Conservation (phyloP, 2,329 filamentous ascomycete genomes). For the Cylindrodendrum hubeiense region DNA sequence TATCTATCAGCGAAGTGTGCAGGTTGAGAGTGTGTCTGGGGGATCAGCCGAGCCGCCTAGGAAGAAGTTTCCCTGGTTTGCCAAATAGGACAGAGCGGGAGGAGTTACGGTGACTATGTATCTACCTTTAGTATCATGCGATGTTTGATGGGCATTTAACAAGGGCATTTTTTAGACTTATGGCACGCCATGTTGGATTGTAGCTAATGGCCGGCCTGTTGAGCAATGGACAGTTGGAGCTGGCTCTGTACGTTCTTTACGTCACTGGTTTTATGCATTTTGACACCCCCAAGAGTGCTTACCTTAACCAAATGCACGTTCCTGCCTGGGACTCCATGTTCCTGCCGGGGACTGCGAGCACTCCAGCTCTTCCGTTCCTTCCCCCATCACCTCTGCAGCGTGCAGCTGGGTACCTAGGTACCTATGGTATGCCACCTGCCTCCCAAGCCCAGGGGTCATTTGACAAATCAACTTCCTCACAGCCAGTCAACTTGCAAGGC, state of each 20-base stretch:
- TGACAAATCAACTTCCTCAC: not conserved
- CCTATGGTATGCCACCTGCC: not conserved
- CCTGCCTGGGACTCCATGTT: not conserved
- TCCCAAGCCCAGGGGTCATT: not conserved
- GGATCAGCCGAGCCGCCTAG: conserved; percentile 62
- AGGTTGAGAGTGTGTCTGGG: conserved; percentile 66
- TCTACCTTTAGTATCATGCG: conserved; percentile 18
- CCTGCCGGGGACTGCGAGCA: not conserved
- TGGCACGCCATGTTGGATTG: conserved; percentile 28
- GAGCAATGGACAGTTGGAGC: conserved; percentile 20
- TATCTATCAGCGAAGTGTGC: conserved; percentile 72
- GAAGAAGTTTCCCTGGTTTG: conserved; percentile 77
- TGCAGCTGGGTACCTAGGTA: too few species aligned
- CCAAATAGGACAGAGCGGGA: conserved; percentile 55
- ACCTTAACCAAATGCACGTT: not conserved
- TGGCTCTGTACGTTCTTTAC: conserved; percentile 27
- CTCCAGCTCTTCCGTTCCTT: not conserved
- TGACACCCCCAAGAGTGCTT: not conserved
- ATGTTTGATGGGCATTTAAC: conserved; percentile 21
- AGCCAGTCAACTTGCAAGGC: not conserved
- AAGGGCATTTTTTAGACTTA: conserved; percentile 40
- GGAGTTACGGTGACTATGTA: conserved; percentile 43
- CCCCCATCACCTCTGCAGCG: not conserved
- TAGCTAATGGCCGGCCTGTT: conserved; percentile 18
- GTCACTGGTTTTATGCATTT: conserved; percentile 15